These are phyloP conservation scores for Aaosphaeria pasadenensis DNA, from an alignment of 2,329 filamentous ascomycete genomes.

Conservation along the genomic window DNA sequence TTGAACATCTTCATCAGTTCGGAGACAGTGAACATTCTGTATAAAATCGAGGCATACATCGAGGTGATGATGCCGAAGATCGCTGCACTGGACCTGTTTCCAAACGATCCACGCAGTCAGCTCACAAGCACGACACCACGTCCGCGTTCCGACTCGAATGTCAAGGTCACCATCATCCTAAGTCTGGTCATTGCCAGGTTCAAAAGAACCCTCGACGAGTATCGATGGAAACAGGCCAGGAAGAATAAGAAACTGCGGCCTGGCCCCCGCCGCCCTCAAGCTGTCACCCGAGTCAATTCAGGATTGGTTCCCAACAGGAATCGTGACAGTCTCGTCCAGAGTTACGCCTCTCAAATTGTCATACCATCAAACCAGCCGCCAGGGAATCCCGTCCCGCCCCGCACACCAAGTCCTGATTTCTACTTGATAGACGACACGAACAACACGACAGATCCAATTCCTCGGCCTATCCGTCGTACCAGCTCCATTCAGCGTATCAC, in stretches of 20 bases:
- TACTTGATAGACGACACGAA: neutral
- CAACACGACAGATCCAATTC: neutral
- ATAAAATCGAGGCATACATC: neutral
- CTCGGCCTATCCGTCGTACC: slow-evolving; percentile 8
- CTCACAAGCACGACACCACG: neutral
- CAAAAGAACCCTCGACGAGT: neutral
- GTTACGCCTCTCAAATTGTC: neutral
- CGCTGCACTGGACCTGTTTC: neutral
- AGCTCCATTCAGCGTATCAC: slow-evolving; percentile 9
- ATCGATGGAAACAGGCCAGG: neutral
- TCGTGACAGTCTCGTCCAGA: neutral
- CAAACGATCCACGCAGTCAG: neutral
- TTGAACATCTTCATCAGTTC: neutral
- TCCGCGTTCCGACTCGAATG: neutral
- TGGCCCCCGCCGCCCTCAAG: neutral
- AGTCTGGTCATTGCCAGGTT: neutral
- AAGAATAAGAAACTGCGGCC: neutral
- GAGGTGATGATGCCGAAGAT: neutral
- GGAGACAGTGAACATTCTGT: neutral
- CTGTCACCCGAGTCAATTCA: neutral
- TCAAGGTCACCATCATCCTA: neutral
- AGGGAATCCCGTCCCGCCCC: neutral
- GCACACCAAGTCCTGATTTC: neutral
- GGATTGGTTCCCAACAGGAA: neutral
- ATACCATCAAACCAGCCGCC: neutral